Percentiles rank a stretch among this genome's conserved stretches.
phyloP scores from a whole-genome alignment of 148 eudicot genomes.

The Vaccinium vitisidaea region DNA sequence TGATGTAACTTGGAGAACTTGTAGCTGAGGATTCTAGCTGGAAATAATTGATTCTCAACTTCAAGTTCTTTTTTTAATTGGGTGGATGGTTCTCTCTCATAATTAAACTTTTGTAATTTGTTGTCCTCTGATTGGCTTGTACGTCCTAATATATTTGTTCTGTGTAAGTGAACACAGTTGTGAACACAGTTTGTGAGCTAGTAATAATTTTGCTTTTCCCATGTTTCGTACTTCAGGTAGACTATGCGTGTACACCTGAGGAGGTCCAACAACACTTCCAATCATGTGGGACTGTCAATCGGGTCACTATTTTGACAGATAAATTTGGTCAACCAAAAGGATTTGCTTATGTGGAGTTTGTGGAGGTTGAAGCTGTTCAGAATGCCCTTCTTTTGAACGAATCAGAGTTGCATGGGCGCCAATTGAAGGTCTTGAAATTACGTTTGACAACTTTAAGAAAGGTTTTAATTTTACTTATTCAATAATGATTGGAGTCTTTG shows the following conservation, averaged over 20 bases:
- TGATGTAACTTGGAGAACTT: not conserved
- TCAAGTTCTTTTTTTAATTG: not conserved
- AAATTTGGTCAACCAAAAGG: constrained; percentile 74
- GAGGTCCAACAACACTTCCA: constrained; percentile 78
- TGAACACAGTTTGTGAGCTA: not conserved
- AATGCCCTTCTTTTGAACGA: constrained; percentile 55
- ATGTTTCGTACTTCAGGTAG: constrained; percentile 40
- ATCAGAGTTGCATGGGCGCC: constrained; percentile 68
- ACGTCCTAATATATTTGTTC: not conserved
- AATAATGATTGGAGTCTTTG: not conserved
- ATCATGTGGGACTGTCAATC: constrained; percentile 70
- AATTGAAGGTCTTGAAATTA: constrained; percentile 44
- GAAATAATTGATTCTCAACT: not conserved
- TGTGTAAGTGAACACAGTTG: not conserved
- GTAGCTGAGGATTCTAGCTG: not conserved
- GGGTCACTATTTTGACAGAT: constrained; percentile 67
- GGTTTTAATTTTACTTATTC: not conserved
- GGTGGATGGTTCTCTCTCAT: not conserved
- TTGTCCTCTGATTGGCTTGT: not conserved
- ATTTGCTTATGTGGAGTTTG: constrained; percentile 69
- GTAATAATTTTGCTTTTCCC: not conserved
- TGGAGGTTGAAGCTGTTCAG: constrained; percentile 67
- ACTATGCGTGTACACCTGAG: constrained; percentile 71
- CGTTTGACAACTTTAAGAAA: not conserved
- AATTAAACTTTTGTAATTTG: not conserved